Conservation (phyloP, 179 eudicot genomes). For the Camellia oleifera region DNA sequence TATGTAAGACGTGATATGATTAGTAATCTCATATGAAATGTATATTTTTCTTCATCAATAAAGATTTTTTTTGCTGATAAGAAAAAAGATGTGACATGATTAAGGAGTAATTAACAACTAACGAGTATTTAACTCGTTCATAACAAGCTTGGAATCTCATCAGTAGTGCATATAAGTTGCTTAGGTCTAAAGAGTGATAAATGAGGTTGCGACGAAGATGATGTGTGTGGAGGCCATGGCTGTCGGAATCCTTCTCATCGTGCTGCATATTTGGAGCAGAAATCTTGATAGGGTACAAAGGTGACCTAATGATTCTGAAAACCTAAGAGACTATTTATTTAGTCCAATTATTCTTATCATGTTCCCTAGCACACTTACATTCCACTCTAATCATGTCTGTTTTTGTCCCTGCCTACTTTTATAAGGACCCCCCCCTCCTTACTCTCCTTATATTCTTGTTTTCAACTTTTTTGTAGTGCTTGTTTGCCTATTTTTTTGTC, state of each 20-base stretch:
- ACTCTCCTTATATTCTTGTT: not conserved
- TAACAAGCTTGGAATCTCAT: not conserved
- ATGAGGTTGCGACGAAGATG: too few species aligned
- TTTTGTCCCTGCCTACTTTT: constrained; percentile 6
- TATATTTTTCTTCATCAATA: too few species aligned
- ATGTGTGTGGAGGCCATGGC: not conserved
- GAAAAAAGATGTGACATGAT: not conserved
- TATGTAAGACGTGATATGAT: not conserved
- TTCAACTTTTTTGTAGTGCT: not conserved
- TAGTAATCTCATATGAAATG: too few species aligned
- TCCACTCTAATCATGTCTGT: constrained; percentile 4
- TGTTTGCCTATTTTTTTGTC: not conserved
- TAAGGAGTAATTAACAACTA: not conserved
- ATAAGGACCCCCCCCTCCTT: not conserved
- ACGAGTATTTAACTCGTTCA: too few species aligned
- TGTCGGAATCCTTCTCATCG: not conserved
- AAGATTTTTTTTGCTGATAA: too few species aligned
- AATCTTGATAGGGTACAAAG: not conserved
- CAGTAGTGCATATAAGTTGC: too few species aligned
- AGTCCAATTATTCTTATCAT: not conserved
- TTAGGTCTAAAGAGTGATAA: too few species aligned
- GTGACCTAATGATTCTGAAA: not conserved
- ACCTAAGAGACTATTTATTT: not conserved
- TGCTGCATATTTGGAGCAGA: not conserved
- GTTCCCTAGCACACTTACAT: not conserved